A percentile compares a stretch with the other conserved stretches of the same genome.
Evolutionary conservation across 306 rosid species (phyloP).

Genomic region (Sophora flavescens): DNA sequence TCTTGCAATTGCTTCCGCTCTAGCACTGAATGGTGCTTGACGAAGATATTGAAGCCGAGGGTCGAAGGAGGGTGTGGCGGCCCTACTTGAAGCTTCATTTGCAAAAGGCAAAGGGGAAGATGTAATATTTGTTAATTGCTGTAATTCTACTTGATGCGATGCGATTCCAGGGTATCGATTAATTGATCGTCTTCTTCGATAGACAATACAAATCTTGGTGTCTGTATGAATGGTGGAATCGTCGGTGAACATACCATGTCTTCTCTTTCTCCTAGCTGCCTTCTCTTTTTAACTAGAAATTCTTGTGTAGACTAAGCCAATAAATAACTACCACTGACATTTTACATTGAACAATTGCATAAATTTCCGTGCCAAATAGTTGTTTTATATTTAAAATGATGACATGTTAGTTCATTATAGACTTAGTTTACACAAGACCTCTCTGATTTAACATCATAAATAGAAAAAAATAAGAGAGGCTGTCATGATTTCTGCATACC

Average conservation of each 20-base stretch:
- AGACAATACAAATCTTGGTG: constrained; percentile 76
- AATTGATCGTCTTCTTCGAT: constrained; percentile 72
- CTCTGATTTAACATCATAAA: constrained; percentile 16
- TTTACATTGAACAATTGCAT: constrained; percentile 27
- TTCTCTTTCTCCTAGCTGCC: constrained; percentile 83
- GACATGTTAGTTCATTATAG: constrained; percentile 2
- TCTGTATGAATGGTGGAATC: constrained; percentile 84
- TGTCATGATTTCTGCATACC: constrained; percentile 63
- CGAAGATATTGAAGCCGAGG: constrained; percentile 67
- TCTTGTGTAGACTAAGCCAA: constrained; percentile 40
- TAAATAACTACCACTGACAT: not conserved
- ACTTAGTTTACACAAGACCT: constrained; percentile 34
- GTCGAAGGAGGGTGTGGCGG: constrained; percentile 73
- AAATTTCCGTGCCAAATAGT: constrained; percentile 3
- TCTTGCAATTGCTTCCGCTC: constrained; percentile 56
- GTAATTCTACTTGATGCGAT: constrained; percentile 66
- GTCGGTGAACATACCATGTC: constrained; percentile 67
- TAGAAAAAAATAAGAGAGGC: not conserved
- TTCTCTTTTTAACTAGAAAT: constrained; percentile 45
- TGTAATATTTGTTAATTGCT: constrained; percentile 45
- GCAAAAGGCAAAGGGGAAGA: constrained; percentile 52
- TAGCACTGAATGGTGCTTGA: constrained; percentile 45
- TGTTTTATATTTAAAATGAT: not conserved
- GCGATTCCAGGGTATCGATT: constrained; percentile 44
- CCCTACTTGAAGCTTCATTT: constrained; percentile 71